These are phyloP conservation scores for Ganoderma resinaceum DNA, from an alignment of 1,284 basidiomycete species.

Conservation along the genomic window DNA sequence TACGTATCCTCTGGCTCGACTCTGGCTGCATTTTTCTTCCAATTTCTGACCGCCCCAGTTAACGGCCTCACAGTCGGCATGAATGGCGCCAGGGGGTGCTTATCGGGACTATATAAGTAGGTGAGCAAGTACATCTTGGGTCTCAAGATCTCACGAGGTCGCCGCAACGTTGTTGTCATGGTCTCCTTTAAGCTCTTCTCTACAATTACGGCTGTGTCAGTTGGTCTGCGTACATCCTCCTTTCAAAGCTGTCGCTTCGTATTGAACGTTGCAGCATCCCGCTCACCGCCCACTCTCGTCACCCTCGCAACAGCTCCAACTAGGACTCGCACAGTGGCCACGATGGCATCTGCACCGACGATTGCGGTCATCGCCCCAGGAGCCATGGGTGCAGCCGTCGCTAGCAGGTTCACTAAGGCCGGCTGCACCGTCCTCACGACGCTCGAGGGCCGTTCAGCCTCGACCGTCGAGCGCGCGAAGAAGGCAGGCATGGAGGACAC, in stretches of 20 bases:
- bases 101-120: no score
- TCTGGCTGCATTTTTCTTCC: not conserved
- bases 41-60: not conserved
- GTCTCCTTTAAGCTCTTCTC: not conserved
- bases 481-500: constrained; percentile 61
- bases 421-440: constrained; percentile 59
- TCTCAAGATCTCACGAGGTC: not conserved
- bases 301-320: not conserved
- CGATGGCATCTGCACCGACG: constrained; percentile 23
- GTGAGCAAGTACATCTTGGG: not conserved
- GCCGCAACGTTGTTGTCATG: not conserved
- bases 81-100: no score
- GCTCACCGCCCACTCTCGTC: not conserved
- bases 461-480: constrained; percentile 53
- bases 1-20: not conserved
- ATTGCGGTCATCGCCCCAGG: constrained; percentile 55
- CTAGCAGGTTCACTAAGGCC: constrained; percentile 45
- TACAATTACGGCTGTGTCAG: not conserved
- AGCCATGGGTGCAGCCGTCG: constrained; percentile 54
- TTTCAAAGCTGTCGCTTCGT: not conserved
- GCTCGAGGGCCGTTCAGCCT: constrained; percentile 57
- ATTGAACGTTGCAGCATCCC: not conserved
- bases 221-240: not conserved
- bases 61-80: not conserved
- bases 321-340: not conserved